Percentiles rank a stretch among this genome's conserved stretches.
Evolutionary conservation across 306 rosid genomes (phyloP).

Genomic region (Urtica urens): DNA sequence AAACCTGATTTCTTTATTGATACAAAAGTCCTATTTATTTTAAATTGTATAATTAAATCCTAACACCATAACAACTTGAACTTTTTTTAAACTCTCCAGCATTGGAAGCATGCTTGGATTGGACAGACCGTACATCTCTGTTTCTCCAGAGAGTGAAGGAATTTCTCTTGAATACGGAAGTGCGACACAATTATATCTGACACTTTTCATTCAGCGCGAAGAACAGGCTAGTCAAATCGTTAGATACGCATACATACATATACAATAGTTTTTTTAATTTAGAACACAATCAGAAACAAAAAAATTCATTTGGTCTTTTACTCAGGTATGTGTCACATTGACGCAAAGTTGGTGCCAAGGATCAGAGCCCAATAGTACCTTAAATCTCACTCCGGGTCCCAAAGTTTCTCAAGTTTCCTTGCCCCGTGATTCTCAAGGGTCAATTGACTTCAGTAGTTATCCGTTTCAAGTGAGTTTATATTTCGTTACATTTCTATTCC

Average conservation of each 20-base stretch:
- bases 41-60: no score
- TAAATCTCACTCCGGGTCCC: slow-evolving; percentile 41
- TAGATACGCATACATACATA: background rate
- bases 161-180: slow-evolving; percentile 84
- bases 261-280: no score
- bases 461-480: slow-evolving; percentile 72
- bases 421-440: slow-evolving; percentile 78
- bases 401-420: slow-evolving; percentile 81
- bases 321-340: slow-evolving; percentile 53
- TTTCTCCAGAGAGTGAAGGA: slow-evolving; percentile 35
- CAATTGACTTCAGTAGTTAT: slow-evolving; percentile 74
- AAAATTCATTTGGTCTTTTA: slow-evolving; percentile 13
- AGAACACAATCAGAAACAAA: background rate
- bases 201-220: slow-evolving; percentile 71
- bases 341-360: slow-evolving; percentile 56
- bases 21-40: no score
- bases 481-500: slow-evolving; percentile 2
- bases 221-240: slow-evolving; percentile 53
- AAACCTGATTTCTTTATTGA: no score
- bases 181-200: slow-evolving; percentile 77
- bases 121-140: slow-evolving; percentile 62
- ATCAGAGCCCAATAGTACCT: slow-evolving; percentile 37
- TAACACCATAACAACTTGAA: no score
- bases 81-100: slow-evolving; percentile 22
- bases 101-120: slow-evolving; percentile 86